Percentiles rank a stretch among this genome's conserved stretches.
phyloP scores from a whole-genome alignment of 108 stramenopile genomes.

The Asterionellopsis glacialis region DNA sequence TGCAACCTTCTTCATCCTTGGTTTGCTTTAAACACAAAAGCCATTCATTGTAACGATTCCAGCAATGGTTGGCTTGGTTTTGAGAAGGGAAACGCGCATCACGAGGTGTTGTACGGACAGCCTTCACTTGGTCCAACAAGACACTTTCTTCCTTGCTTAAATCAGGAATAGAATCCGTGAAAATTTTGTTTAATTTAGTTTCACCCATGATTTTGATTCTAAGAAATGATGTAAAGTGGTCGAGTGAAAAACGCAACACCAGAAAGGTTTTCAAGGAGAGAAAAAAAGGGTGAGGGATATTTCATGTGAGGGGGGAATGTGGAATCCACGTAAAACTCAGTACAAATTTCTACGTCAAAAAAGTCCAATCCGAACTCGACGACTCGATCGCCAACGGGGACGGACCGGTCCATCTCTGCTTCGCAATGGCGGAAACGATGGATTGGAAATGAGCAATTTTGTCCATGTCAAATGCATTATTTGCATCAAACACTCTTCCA shows the following conservation, averaged over 20 bases:
- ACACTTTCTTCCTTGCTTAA: conserved; percentile 73
- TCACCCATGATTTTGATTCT: conserved; percentile 3
- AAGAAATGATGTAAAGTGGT: too few relatives aligned
- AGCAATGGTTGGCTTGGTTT: conserved; percentile 94
- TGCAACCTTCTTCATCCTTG: conserved; percentile 85
- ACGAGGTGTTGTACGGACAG: conserved; percentile 82
- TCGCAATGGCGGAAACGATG: too few relatives aligned
- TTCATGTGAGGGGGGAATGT: neutral
- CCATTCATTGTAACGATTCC: conserved; percentile 97
- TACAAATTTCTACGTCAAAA: too few relatives aligned
- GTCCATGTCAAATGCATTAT: too few relatives aligned
- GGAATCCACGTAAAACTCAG: too few relatives aligned
- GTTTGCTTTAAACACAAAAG: conserved; percentile 87
- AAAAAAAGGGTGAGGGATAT: neutral
- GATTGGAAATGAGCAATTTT: too few relatives aligned
- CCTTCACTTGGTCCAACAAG: conserved; percentile 74
- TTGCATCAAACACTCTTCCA: too few relatives aligned
- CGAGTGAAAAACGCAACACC: too few relatives aligned
- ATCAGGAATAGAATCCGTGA: conserved; percentile 49
- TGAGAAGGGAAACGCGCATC: conserved; percentile 81
- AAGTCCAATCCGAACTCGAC: too few relatives aligned
- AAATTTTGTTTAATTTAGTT: conserved; percentile 49
- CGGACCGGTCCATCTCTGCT: too few relatives aligned
- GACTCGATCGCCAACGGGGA: too few relatives aligned
- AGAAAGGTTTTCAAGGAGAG: neutral